These are phyloP conservation scores for Striga asiatica DNA, from an alignment of 257 asterid species.

Conservation along the genomic window DNA sequence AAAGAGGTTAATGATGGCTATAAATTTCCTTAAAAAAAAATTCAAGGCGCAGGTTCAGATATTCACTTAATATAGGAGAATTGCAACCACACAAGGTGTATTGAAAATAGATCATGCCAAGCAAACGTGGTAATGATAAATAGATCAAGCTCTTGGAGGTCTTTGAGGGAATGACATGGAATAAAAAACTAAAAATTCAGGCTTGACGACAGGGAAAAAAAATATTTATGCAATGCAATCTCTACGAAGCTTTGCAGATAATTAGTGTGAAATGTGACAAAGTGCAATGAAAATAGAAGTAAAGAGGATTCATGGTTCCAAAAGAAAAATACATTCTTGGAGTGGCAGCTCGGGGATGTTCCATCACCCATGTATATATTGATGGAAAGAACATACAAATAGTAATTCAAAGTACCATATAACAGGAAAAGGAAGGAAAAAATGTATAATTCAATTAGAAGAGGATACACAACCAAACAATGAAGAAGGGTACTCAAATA, in stretches of 20 bases:
- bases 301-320: not conserved
- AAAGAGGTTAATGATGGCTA: not conserved
- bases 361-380: not conserved
- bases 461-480: not conserved
- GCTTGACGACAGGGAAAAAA: not conserved
- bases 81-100: not conserved
- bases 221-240: not conserved
- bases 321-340: not conserved
- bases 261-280: not conserved
- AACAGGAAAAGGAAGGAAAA: no score
- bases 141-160: not conserved
- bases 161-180: not conserved
- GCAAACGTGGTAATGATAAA: not conserved
- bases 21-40: no score
- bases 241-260: not conserved
- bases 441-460: not conserved
- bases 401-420: not conserved
- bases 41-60: not conserved
- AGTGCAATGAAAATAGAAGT: not conserved
- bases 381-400: not conserved
- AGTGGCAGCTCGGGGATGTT: not conserved
- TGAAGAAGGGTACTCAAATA: not conserved
- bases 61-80: not conserved
- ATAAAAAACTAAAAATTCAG: not conserved
- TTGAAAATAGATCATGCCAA: not conserved